A percentile compares a stretch with the other conserved stretches of the same genome.
phyloP scores from a whole-genome alignment of 2,329 filamentous ascomycete genomes.

The Purpureocillium takamizusanense region DNA sequence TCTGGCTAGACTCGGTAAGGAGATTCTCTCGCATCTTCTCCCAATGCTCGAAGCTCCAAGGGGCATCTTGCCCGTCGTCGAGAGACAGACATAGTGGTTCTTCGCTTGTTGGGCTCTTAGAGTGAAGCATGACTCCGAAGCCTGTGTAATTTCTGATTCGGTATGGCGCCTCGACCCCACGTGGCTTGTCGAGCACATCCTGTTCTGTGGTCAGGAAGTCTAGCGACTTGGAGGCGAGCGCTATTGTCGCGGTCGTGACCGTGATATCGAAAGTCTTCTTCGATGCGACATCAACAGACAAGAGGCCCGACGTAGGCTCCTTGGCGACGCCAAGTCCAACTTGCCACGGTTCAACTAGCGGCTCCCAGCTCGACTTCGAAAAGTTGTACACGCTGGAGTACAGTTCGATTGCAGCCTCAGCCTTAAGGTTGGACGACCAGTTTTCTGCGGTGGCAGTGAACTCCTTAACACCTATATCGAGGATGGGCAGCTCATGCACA shows the following conservation, averaged over 20 bases:
- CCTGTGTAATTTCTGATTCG: conserved; percentile 92
- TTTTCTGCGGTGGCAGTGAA: conserved; percentile 80
- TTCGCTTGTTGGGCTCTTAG: conserved; percentile 56
- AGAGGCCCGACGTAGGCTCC: conserved; percentile 62
- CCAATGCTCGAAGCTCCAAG: conserved; percentile 96
- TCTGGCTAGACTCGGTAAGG: conserved; percentile 70
- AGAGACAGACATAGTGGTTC: conserved; percentile 68
- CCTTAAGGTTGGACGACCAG: conserved; percentile 83
- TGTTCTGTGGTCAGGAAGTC: conserved; percentile 78
- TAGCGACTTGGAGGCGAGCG: conserved; percentile 84
- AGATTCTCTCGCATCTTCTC: conserved; percentile 93
- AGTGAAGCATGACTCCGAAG: conserved; percentile 79
- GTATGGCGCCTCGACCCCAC: conserved; percentile 86
- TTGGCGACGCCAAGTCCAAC: conserved; percentile 84
- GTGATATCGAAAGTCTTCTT: conserved; percentile 88
- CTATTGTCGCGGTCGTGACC: conserved; percentile 86
- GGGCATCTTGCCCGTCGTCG: conserved; percentile 79
- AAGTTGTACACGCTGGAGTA: conserved; percentile 99
- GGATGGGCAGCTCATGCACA: conserved; percentile 84
- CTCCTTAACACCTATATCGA: conserved; percentile 87
- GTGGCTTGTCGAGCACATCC: conserved; percentile 86
- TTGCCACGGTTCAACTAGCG: conserved; percentile 91
- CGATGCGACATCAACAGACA: conserved; percentile 80
- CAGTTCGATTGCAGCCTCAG: conserved; percentile 82
- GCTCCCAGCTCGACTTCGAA: conserved; percentile 97